These are phyloP conservation scores for Chaetoscypha palmicola DNA, from an alignment of 2,329 filamentous ascomycete species.

Conservation along the genomic window DNA sequence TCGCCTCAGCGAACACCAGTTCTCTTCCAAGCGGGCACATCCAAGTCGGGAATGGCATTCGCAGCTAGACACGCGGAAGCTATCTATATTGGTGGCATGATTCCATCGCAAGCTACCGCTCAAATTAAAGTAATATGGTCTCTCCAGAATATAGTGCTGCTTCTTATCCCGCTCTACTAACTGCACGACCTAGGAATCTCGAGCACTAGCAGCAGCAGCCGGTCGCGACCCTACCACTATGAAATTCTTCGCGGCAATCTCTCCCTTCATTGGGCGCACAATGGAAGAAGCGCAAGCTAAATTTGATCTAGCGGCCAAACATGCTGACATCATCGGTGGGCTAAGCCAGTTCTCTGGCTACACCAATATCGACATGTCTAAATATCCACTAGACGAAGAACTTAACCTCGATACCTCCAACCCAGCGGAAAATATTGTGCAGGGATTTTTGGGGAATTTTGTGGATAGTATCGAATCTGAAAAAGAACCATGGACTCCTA, in stretches of 20 bases:
- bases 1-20: constrained; percentile 62
- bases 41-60: constrained; percentile 57
- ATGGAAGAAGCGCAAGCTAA: neutral
- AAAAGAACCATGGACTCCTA: neutral
- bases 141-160: too few species aligned
- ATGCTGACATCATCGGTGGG: neutral
- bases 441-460: neutral
- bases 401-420: neutral
- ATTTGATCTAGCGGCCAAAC: neutral
- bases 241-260: neutral
- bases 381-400: neutral
- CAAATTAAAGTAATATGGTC: too few species aligned
- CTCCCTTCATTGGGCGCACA: neutral
- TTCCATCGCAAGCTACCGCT: too few species aligned
- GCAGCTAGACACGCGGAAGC: constrained; percentile 63
- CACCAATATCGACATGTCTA: neutral
- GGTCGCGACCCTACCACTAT: neutral
- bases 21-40: constrained; percentile 64
- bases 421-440: neutral
- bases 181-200: too few species aligned
- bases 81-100: constrained; percentile 61
- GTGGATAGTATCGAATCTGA: neutral
- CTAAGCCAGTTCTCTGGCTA: neutral
- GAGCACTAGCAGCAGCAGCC: too few species aligned
- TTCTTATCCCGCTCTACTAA: too few species aligned